These are phyloP conservation scores for Aaosphaeria arxii DNA, from an alignment of 2,329 filamentous ascomycete genomes.

Conservation along the genomic window DNA sequence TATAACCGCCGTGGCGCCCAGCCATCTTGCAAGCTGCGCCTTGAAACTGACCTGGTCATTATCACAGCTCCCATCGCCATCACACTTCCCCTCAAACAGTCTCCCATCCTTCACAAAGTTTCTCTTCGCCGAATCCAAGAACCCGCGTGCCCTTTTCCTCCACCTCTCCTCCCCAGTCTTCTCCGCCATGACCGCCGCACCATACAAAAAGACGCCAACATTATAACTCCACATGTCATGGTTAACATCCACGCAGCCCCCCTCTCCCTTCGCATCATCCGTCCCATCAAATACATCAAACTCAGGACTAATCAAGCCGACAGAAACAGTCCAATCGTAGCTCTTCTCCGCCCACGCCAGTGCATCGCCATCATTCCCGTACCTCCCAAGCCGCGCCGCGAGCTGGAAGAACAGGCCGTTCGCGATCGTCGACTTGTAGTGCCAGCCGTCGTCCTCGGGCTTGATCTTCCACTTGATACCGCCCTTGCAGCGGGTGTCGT, in stretches of 20 bases:
- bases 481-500: slow-evolving; percentile 62
- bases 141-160: slow-evolving; percentile 29
- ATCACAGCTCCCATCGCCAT: slow-evolving; percentile 56
- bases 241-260: slow-evolving; percentile 39
- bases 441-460: slow-evolving; percentile 68
- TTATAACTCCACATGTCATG: slow-evolving; percentile 48
- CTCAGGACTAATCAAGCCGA: slow-evolving; percentile 47
- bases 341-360: slow-evolving; percentile 61
- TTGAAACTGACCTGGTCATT: slow-evolving; percentile 71
- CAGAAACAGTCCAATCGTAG: slow-evolving; percentile 52
- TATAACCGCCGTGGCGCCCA: slow-evolving; percentile 19
- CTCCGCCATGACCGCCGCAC: slow-evolving; percentile 24
- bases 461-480: slow-evolving; percentile 74
- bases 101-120: slow-evolving; percentile 19
- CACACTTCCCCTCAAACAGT: slow-evolving; percentile 61
- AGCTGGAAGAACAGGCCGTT: slow-evolving; percentile 81
- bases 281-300: slow-evolving; percentile 56
- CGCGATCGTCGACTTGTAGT: slow-evolving; percentile 76
- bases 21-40: slow-evolving; percentile 22
- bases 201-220: slow-evolving; percentile 55
- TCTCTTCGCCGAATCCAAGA: slow-evolving; percentile 24
- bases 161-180: slow-evolving; percentile 17
- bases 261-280: slow-evolving; percentile 34
- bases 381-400: slow-evolving; percentile 67
- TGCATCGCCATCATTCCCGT: slow-evolving; percentile 54